Base-by-base conservation (phyloP, 768 basidiomycete species). In the Naematelia encephala region DNA sequence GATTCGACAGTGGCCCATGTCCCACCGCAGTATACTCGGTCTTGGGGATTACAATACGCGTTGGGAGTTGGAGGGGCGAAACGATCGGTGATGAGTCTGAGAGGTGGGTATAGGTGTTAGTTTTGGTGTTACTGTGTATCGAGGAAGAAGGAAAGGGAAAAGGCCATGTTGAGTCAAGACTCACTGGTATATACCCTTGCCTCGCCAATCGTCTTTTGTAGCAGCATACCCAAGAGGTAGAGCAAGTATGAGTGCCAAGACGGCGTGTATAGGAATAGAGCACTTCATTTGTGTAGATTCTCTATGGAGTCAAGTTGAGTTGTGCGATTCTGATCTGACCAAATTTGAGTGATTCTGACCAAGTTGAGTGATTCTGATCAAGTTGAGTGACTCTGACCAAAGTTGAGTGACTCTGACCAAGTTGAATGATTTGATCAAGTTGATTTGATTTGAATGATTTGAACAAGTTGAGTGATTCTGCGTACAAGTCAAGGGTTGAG, bases 51-150 rank as follows among this genome's bases (percentile, higher is more conserved):
- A 60, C 75, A 60, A 34, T 68, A 64, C 10, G 63, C 63, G 39
- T 56, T 62, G 30, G 56, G 61, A 12, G 64, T 60, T 26, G 67
- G 44, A 4, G 66, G 60, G 2, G 77, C 77, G 64, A 77, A 79
- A 13, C 78, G 73, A 56, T 79, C 78, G 0, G 77, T 78, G 44
- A 79, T 50, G 51, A 79, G 53, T 51, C 70, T 71, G 54, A 27
- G 43, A 14, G 5, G 29, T 61, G 27, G 55, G 44, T 45, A 19
- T 21, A 16, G 26, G 16, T 26, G 14, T 19, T 30, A 16, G 19
- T 51, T 4, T 11, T 8, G 16, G 10, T 26, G 25, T 12, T 13
- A n/a, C n/a, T 19, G n/a, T n/a, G n/a, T n/a, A n/a, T n/a, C n/a
- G n/a, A n/a, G n/a, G n/a, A n/a, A 26, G 44, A 43, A 29, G 11